Evolutionary conservation across 2,329 filamentous ascomycete species (phyloP).

Genomic region (Escovopsis sp.): DNA sequence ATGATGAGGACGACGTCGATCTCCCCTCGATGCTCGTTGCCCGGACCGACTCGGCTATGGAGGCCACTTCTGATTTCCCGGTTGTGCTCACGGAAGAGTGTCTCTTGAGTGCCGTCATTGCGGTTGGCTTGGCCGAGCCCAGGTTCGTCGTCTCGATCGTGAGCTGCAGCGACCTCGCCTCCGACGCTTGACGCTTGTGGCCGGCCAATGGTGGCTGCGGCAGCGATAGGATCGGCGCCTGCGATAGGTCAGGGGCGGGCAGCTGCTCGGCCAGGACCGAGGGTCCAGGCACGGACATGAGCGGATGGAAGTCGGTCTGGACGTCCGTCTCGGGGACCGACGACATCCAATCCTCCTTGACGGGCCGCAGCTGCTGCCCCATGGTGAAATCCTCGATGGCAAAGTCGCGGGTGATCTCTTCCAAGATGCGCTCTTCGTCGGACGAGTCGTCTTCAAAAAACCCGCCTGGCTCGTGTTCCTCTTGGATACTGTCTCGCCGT

Average conservation of each 20-base stretch:
- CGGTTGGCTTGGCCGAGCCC: constrained; percentile 2
- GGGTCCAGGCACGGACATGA: constrained; percentile 55
- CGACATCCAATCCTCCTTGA: constrained; percentile 1
- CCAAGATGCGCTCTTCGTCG: constrained; percentile 64
- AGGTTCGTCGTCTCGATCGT: constrained; percentile 64
- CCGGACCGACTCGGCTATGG: neutral
- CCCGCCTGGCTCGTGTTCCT: constrained; percentile 27
- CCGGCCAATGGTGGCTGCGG: constrained; percentile 42
- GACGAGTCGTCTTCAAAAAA: constrained; percentile 50
- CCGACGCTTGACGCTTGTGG: constrained; percentile 64
- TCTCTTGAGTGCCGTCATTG: neutral
- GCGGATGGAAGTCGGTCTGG: constrained; percentile 34
- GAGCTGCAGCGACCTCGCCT: constrained; percentile 64
- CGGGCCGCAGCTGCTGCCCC: constrained; percentile 3
- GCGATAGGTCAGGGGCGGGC: constrained; percentile 9
- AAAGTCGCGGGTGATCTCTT: constrained; percentile 78
- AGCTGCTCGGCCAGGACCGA: constrained; percentile 53
- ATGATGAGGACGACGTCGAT: constrained; percentile 5
- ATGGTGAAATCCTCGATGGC: constrained; percentile 73
- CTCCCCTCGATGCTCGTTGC: constrained; percentile 2
- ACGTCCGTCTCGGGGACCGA: neutral
- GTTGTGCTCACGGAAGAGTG: neutral
- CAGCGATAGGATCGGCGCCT: constrained; percentile 28
- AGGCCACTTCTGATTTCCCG: constrained; percentile 4
- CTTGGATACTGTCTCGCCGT: constrained; percentile 7